Percentiles rank a stretch among this genome's conserved stretches.
Evolutionary conservation across 257 asterid species (phyloP).

Genomic region (Asclepias syriaca): DNA sequence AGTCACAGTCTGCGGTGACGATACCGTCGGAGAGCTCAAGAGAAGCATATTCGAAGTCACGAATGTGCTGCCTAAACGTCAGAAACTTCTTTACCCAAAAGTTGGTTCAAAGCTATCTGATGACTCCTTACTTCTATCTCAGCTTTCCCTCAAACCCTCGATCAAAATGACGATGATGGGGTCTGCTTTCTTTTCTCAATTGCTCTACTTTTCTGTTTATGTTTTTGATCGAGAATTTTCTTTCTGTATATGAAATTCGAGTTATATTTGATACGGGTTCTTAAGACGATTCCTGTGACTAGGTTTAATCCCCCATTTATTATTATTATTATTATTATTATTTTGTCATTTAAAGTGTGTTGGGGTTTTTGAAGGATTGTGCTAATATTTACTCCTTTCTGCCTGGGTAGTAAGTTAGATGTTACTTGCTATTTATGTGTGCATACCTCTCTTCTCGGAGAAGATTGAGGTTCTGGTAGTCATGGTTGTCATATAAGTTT

Average conservation of each 20-base stretch:
- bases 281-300: background rate
- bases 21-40: conserved; percentile 83
- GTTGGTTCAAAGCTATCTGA: conserved; percentile 79
- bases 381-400: background rate
- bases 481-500: background rate
- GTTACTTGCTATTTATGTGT: background rate
- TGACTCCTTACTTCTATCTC: conserved; percentile 66
- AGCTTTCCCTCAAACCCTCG: conserved; percentile 70
- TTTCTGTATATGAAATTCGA: background rate
- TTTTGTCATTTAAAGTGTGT: background rate
- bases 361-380: background rate
- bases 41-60: conserved; percentile 81
- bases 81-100: conserved; percentile 92
- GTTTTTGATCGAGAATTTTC: background rate
- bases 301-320: background rate
- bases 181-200: conserved; percentile 20
- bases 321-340: background rate
- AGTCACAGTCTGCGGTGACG: conserved; percentile 84
- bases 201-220: background rate
- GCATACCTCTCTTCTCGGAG: background rate
- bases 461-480: background rate
- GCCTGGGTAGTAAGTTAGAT: background rate
- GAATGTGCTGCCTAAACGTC: conserved; percentile 84
- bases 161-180: conserved; percentile 96
- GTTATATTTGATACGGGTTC: too few species aligned